Percentiles rank a stretch among this genome's conserved stretches.
phyloP scores from a whole-genome alignment of 2,329 filamentous ascomycete species.

The Talaromyces pinophilus region DNA sequence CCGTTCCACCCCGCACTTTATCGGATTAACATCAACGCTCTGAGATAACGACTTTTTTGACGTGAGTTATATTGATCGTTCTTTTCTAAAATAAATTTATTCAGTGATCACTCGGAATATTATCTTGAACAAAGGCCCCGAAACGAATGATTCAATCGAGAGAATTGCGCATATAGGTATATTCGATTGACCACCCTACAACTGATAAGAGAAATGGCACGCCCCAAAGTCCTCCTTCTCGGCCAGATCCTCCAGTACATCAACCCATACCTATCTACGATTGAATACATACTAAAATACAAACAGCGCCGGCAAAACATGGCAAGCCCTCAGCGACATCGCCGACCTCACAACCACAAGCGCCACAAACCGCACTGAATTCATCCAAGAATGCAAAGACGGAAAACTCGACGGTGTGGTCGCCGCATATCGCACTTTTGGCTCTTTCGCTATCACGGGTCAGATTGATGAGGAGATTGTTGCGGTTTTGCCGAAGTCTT shows the following conservation, averaged over 20 bases:
- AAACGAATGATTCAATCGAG: neutral
- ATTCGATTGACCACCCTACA: neutral
- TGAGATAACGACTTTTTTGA: neutral
- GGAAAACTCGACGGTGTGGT: constrained; percentile 67
- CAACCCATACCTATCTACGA: neutral
- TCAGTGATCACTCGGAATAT: neutral
- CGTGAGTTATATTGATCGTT: neutral
- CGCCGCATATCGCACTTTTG: constrained; percentile 71
- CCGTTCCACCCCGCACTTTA: constrained; percentile 10
- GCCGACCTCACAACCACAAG: constrained; percentile 66
- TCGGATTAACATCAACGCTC: neutral
- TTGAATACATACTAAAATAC: neutral
- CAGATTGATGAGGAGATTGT: constrained; percentile 71
- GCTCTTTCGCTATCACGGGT: constrained; percentile 65
- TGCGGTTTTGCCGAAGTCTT: constrained; percentile 44
- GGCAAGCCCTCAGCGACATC: constrained; percentile 61
- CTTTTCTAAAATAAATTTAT: neutral
- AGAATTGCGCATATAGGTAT: neutral
- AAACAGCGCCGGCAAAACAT: constrained; percentile 60
- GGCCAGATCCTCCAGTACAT: constrained; percentile 66
- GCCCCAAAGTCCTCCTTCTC: constrained; percentile 63
- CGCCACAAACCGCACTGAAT: constrained; percentile 64
- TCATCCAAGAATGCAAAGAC: constrained; percentile 66
- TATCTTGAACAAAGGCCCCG: neutral
- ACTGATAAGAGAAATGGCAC: constrained; percentile 33